Evolutionary conservation across 2,329 filamentous ascomycete species (phyloP).

Genomic region (Stemphylium vesicarium): DNA sequence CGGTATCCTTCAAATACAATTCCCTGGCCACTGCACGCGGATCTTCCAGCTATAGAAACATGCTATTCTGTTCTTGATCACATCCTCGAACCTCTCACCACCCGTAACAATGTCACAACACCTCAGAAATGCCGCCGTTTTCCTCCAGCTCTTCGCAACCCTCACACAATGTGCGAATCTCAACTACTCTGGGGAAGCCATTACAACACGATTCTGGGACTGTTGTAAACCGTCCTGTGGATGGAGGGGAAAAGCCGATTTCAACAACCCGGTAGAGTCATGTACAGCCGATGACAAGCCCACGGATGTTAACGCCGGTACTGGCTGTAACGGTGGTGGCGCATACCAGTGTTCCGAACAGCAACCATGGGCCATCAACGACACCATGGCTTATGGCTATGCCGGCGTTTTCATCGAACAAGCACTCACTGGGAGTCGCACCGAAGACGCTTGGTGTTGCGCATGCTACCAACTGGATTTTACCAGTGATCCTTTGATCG

Average conservation of each 20-base stretch:
- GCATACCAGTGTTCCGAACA: constrained; percentile 67
- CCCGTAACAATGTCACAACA: constrained; percentile 42
- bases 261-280: constrained; percentile 59
- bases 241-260: constrained; percentile 63
- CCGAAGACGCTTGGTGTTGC: constrained; percentile 70
- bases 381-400: constrained; percentile 67
- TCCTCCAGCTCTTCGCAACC: constrained; percentile 33
- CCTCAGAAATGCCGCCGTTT: constrained; percentile 34
- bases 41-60: constrained; percentile 41
- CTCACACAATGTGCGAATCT: constrained; percentile 27
- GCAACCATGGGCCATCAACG: constrained; percentile 66
- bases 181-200: constrained; percentile 39
- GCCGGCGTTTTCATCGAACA: constrained; percentile 63
- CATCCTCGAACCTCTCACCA: constrained; percentile 36
- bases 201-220: constrained; percentile 56
- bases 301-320: constrained; percentile 55
- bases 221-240: constrained; percentile 75
- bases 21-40: constrained; percentile 30
- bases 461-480: constrained; percentile 69
- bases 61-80: constrained; percentile 39
- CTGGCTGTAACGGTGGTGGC: constrained; percentile 62
- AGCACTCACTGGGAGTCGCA: constrained; percentile 48
- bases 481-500: constrained; percentile 60
- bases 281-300: constrained; percentile 64
- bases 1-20: constrained; percentile 45